Conservation (phyloP, 108 stramenopile genomes). For the Skeletonema marinoi region DNA sequence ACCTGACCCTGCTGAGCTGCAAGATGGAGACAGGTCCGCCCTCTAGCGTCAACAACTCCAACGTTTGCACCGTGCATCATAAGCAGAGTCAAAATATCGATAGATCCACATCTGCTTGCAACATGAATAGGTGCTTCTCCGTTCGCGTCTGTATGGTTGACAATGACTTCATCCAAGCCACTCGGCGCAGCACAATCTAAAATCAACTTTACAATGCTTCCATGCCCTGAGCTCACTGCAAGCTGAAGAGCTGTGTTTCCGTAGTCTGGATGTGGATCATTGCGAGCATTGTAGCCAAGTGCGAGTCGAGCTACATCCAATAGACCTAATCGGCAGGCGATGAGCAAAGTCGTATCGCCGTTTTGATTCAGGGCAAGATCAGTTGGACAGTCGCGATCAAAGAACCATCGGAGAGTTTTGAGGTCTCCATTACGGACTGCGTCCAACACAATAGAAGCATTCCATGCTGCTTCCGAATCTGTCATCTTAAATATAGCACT, state of each 20-base stretch:
- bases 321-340: conserved; percentile 63
- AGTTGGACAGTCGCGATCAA: conserved; percentile 41
- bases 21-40: conserved; percentile 54
- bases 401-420: conserved; percentile 20
- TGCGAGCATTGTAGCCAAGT: conserved; percentile 57
- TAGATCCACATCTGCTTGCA: conserved; percentile 52
- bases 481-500: background rate
- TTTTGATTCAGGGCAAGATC: conserved; percentile 35
- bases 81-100: conserved; percentile 48
- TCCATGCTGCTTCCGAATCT: background rate
- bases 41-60: conserved; percentile 42
- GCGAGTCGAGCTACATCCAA: conserved; percentile 51
- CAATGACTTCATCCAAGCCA: conserved; percentile 52
- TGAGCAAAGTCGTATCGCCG: conserved; percentile 64
- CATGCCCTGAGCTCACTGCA: conserved; percentile 62
- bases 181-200: conserved; percentile 57
- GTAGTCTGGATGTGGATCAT: conserved; percentile 75
- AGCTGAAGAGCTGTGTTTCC: conserved; percentile 55
- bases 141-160: conserved; percentile 61
- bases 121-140: conserved; percentile 70
- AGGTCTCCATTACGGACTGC: conserved; percentile 29
- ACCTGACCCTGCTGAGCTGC: conserved; percentile 50
- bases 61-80: conserved; percentile 62
- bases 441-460: conserved; percentile 17
- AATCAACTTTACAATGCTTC: conserved; percentile 48